Evolutionary conservation across 1,284 basidiomycete genomes (phyloP).

Genomic region (Tilletia walkeri): DNA sequence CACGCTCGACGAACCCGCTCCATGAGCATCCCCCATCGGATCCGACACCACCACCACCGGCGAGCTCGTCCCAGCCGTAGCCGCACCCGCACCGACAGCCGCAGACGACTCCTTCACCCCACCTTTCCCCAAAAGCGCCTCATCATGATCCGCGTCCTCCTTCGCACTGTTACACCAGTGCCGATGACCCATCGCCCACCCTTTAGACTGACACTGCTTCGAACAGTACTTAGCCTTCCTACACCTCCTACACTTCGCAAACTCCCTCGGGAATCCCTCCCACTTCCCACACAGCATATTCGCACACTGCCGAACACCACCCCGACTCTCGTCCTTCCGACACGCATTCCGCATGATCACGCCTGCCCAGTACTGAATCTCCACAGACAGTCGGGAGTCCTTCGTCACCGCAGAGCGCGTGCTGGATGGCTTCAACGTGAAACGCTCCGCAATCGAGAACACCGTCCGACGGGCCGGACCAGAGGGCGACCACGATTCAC

Average conservation of each 20-base stretch:
- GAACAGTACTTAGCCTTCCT: conserved; percentile 98
- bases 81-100: too few species aligned
- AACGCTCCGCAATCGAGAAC: conserved; percentile 91
- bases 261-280: conserved; percentile 90
- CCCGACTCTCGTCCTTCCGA: conserved; percentile 78
- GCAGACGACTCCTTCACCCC: neutral
- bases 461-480: conserved; percentile 59
- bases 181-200: conserved; percentile 94
- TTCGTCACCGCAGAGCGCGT: conserved; percentile 63
- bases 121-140: neutral
- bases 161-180: conserved; percentile 59
- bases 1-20: too few species aligned
- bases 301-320: conserved; percentile 94
- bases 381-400: conserved; percentile 73
- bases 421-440: conserved; percentile 86
- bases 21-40: too few species aligned
- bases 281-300: conserved; percentile 87
- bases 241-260: conserved; percentile 93
- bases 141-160: conserved; percentile 7
- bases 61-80: too few species aligned
- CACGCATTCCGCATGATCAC: conserved; percentile 99
- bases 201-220: conserved; percentile 93
- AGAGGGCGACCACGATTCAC: conserved; percentile 1
- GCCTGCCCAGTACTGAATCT: conserved; percentile 98
- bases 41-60: too few species aligned